Evolutionary conservation across 108 stramenopile genomes (phyloP).

Genomic region (Conticribra guillardii): DNA sequence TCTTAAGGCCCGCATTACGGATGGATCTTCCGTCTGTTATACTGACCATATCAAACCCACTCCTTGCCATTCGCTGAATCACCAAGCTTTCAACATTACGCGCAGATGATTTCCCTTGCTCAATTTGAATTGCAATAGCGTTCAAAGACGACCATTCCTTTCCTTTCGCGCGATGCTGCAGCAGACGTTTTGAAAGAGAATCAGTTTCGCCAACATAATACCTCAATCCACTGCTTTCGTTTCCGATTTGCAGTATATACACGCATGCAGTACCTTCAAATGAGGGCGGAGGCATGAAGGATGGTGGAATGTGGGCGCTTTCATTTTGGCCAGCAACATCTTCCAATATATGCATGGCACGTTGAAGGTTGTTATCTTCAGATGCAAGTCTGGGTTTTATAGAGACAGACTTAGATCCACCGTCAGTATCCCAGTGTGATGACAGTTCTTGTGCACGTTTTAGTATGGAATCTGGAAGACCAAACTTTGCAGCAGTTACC

Average conservation of each 20-base stretch:
- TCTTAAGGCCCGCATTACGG: too few species aligned
- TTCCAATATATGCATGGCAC: slow-evolving; percentile 26
- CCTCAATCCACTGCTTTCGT: slow-evolving; percentile 9
- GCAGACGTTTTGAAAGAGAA: slow-evolving; percentile 59
- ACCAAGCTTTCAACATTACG: slow-evolving; percentile 70
- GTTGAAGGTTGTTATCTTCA: slow-evolving; percentile 11
- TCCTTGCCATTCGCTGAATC: slow-evolving; percentile 65
- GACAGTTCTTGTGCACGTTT: slow-evolving; percentile 73
- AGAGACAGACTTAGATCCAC: not conserved
- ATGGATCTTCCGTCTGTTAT: slow-evolving; percentile 64
- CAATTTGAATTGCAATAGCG: slow-evolving; percentile 60
- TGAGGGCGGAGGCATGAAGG: slow-evolving; percentile 63
- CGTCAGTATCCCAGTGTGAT: slow-evolving; percentile 23
- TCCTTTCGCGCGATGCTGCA: slow-evolving; percentile 72
- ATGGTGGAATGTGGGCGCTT: slow-evolving; percentile 55
- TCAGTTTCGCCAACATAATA: slow-evolving; percentile 94
- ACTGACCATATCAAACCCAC: slow-evolving; percentile 67
- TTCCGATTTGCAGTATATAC: slow-evolving; percentile 72
- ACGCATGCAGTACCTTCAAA: slow-evolving; percentile 82
- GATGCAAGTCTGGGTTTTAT: not conserved
- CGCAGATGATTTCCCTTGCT: slow-evolving; percentile 68
- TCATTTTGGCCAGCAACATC: slow-evolving; percentile 25
- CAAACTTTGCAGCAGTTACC: slow-evolving; percentile 81
- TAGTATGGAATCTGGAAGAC: slow-evolving; percentile 72
- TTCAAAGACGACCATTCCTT: slow-evolving; percentile 43